Evolutionary conservation across 169 alveolate species (phyloP).

Genomic region (Plasmodium knowlesi): DNA sequence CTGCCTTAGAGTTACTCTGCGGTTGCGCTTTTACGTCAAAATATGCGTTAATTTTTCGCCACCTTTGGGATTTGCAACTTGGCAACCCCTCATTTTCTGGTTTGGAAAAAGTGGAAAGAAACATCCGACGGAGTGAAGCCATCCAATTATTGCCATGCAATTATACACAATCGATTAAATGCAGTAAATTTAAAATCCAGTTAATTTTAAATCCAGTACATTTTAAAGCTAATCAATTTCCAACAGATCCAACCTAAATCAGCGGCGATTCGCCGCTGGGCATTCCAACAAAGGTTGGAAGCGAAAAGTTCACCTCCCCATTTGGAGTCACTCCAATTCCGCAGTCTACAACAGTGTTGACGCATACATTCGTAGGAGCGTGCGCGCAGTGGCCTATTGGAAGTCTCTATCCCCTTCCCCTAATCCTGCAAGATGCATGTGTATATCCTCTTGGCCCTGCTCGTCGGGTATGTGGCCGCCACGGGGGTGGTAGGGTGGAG

Average conservation of each 20-base stretch:
- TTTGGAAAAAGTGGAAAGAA: not conserved
- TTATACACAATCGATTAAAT: too few relatives aligned
- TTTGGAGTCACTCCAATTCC: not conserved
- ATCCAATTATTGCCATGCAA: not conserved
- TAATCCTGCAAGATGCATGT: conserved; percentile 13
- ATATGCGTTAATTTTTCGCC: not conserved
- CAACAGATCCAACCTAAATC: not conserved
- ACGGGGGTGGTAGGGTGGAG: conserved; percentile 14
- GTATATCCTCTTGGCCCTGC: conserved; percentile 2
- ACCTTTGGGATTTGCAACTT: not conserved
- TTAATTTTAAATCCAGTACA: too few relatives aligned
- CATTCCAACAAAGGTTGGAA: not conserved
- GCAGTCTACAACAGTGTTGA: not conserved
- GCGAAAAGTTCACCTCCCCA: not conserved
- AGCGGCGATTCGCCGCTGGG: not conserved
- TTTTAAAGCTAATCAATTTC: not conserved
- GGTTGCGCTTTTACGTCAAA: not conserved
- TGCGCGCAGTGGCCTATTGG: not conserved
- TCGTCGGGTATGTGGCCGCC: not conserved
- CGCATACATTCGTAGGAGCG: not conserved
- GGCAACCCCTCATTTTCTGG: not conserved
- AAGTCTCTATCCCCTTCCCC: not conserved
- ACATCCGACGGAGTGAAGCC: not conserved
- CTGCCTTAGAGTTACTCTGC: not conserved
- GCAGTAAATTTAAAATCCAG: too few relatives aligned